Evolutionary conservation across 225 moss, liverwort and hornwort species (phyloP).

Genomic region (Physcomitrellopsis africana): DNA sequence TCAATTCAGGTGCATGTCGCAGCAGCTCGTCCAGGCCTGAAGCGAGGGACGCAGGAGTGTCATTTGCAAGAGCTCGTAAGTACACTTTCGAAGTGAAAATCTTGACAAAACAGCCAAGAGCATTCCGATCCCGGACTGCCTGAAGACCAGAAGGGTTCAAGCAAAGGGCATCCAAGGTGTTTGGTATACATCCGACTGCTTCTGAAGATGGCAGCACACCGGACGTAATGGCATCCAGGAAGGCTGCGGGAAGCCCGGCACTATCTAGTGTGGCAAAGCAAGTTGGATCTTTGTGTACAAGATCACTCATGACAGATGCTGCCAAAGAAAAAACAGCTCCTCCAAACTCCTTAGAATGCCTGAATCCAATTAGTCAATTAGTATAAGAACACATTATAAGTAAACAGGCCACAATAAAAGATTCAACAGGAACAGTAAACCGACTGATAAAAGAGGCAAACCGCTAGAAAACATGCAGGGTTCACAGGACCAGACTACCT

Average conservation of each 20-base stretch:
- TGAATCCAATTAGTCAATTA: conserved; percentile 26
- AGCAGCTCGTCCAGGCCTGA: conserved; percentile 95
- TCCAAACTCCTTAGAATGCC: conserved; percentile 94
- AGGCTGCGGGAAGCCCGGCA: conserved; percentile 84
- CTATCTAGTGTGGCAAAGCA: conserved; percentile 89
- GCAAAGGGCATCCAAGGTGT: conserved; percentile 96
- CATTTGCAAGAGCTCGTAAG: conserved; percentile 89
- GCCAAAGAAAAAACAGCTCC: conserved; percentile 96
- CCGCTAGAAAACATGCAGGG: not conserved
- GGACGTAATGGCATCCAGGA: conserved; percentile 80
- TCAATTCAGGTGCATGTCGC: conserved; percentile 90
- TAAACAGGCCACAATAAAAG: not conserved
- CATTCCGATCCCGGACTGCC: conserved; percentile 92
- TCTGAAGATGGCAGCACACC: conserved; percentile 93
- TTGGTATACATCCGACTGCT: conserved; percentile 97
- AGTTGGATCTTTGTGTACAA: conserved; percentile 98
- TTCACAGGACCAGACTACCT: conserved; percentile 35
- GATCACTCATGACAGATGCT: conserved; percentile 99
- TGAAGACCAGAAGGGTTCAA: conserved; percentile 86
- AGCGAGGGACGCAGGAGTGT: conserved; percentile 96
- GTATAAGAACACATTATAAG: conserved; percentile 13
- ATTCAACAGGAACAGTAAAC: not conserved
- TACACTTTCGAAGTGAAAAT: conserved; percentile 94
- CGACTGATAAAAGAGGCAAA: conserved; percentile 7
- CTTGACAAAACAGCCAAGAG: conserved; percentile 91